Evolutionary conservation across 495 filamentous ascomycete species (phyloP).

Genomic region (Penicillium canariense): DNA sequence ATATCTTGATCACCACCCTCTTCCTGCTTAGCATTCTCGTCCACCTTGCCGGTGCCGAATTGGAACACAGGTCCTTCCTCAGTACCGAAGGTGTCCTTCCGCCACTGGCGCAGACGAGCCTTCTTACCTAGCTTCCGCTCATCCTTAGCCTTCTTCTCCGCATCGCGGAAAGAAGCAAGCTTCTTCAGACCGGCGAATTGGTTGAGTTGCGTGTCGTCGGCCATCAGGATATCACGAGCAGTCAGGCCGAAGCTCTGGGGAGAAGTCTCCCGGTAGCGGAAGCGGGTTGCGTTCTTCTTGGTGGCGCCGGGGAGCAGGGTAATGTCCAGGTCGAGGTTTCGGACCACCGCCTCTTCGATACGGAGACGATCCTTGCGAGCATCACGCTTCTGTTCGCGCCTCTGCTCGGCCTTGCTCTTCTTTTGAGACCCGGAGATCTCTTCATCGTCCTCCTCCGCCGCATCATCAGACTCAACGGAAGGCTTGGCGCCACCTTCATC

Average conservation of each 20-base stretch:
- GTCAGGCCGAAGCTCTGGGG: slow-evolving; percentile 87
- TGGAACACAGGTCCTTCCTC: slow-evolving; percentile 56
- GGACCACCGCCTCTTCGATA: slow-evolving; percentile 84
- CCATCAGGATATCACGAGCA: slow-evolving; percentile 86
- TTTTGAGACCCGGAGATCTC: slow-evolving; percentile 42
- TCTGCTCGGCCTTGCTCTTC: slow-evolving; percentile 65
- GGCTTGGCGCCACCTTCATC: slow-evolving; percentile 55
- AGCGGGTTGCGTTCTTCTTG: slow-evolving; percentile 55
- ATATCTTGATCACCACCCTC: slow-evolving; percentile 28
- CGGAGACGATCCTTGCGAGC: slow-evolving; percentile 75
- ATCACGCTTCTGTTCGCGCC: slow-evolving; percentile 67
- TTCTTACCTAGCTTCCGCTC: slow-evolving; percentile 89
- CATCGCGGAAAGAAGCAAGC: slow-evolving; percentile 82
- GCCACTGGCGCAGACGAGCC: slow-evolving; percentile 82
- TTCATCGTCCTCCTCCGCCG: slow-evolving; percentile 50
- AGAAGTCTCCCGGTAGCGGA: slow-evolving; percentile 93
- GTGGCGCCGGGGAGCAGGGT: slow-evolving; percentile 54
- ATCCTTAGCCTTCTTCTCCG: slow-evolving; percentile 83
- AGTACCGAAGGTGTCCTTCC: slow-evolving; percentile 85
- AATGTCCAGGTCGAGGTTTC: slow-evolving; percentile 69
- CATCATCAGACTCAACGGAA: slow-evolving; percentile 53
- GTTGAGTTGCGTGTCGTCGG: slow-evolving; percentile 83
- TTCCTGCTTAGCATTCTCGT: slow-evolving; percentile 24
- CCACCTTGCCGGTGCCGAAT: slow-evolving; percentile 18
- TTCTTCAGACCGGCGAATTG: slow-evolving; percentile 92